Percentiles rank a stretch among this genome's conserved stretches.
Evolutionary conservation across 2,329 filamentous ascomycete genomes (phyloP).

Genomic region (Diaporthe helianthi): DNA sequence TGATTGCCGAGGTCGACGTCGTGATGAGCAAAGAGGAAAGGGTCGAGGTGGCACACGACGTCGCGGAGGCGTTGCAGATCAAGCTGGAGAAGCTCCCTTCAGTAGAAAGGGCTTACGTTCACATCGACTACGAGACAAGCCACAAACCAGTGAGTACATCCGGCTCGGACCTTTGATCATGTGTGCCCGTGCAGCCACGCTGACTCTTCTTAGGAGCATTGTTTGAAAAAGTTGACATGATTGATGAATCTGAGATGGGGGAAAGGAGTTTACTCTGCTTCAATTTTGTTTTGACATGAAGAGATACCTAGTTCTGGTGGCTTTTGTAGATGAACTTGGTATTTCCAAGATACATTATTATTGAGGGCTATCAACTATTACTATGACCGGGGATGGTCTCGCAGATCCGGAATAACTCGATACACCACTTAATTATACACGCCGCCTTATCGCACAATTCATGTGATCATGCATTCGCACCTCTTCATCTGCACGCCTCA

Average conservation of each 20-base stretch:
- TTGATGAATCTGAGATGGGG: not conserved
- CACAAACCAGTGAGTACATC: constrained; percentile 73
- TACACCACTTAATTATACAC: not conserved
- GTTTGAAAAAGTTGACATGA: constrained; percentile 27
- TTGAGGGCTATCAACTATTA: not conserved
- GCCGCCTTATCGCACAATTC: not conserved
- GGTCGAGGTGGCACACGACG: constrained; percentile 83
- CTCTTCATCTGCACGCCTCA: no score
- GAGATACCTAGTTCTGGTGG: not conserved
- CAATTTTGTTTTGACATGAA: not conserved
- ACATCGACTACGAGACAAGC: constrained; percentile 97
- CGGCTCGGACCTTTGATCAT: no score
- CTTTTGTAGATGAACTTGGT: not conserved
- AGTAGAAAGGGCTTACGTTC: constrained; percentile 92
- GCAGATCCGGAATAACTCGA: no score
- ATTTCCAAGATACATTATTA: not conserved
- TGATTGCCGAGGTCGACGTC: constrained; percentile 95
- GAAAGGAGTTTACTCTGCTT: not conserved
- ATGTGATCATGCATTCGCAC: not conserved
- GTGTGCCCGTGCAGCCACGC: not conserved
- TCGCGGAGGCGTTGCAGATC: constrained; percentile 90
- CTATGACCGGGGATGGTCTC: no score
- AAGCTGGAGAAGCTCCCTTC: constrained; percentile 92
- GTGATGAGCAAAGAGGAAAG: constrained; percentile 83
- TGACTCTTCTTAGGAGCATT: constrained; percentile 18